Base-by-base conservation (phyloP, 306 rosid species). In the Hylodesmum podocarpum region DNA sequence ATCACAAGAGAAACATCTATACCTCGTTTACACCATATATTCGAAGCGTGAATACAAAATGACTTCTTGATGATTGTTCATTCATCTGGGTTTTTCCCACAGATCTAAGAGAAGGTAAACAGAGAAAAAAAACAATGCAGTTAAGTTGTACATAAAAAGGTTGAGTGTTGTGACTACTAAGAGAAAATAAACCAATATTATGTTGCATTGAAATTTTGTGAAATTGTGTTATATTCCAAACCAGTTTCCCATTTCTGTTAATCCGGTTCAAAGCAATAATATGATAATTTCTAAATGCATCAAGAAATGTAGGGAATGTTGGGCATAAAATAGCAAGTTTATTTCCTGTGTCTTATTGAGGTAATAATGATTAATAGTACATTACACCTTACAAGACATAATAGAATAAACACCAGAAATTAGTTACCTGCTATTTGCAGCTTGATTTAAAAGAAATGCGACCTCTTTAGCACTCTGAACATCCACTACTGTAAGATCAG, bases 51-150 rank as follows among this genome's bases (percentile, higher is more conserved):
- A 95, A 92, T 70, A 95, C 99, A 81, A 95, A 95, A 74, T 95
- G 99, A 78, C 99, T 95, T 86, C 99, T 88, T 41, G 99, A 95
- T 58, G 99, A 95, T 75, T 92, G 91, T 82, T 95, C 99, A 66
- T 95, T 95, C 97, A 92, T 92, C 83, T 92, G 99, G 75, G 99
- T 95, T 85, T 89, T 95, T 41, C 99, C 99, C 70, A 95, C 97
- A 25, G 99, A 90, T 78, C 99, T 95, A 72, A 74, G 61, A 39
- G 69, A 39, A 75, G 70, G 79, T 0, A 64, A 49, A 41, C 16
- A 70, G 37, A 66, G 18, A 16, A 49, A 33, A 31, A 58, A 72
- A 73, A 69, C 62, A 29, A 65, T 25, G n/a, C 15, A 55, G 65
- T 24, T 61, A 72, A 40, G 28, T 69, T 81, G n/a, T 39, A 66